Base-by-base conservation (phyloP, 2,329 filamentous ascomycete genomes). In the Arthrobotrys iridis region DNA sequence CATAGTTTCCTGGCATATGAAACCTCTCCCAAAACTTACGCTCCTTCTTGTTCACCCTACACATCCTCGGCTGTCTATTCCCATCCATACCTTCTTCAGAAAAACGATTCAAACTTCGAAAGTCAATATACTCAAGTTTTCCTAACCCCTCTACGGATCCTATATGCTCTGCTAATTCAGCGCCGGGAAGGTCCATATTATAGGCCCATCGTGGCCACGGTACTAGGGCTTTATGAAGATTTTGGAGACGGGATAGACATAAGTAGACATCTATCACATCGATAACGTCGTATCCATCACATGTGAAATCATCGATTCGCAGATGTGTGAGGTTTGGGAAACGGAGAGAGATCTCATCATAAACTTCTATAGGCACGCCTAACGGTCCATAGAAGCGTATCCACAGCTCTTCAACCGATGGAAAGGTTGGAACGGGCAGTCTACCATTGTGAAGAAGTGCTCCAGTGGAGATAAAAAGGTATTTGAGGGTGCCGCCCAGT, bases 51-150 rank as follows among this genome's bases (percentile, higher is more conserved):
- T 11, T 55, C n/a, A 55, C 50, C 28, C 50, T 55, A 24, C 50
- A 55, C 30, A 55, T 24, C 30, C 50, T 55, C 26, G 50, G 50
- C 20, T 22, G 28, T 15, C 50, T 15, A 55, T 22, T 55, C 18
- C 50, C 50, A 37, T 55, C 50, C 18, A 55, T 13, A 2, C 50
- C 50, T 37, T 55, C 50, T n/a, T 55, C 50, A n/a, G 50, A 55
- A 55, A 55, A 55, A 8, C 28, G 37, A 37, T 55, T 55, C 30
- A 55, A 55, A n/a, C 50, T 55, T 4, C 50, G 35, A 8, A 55
- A 55, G 22, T 55, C 50, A 22, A 55, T 37, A 8, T 55, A 55
- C 1, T 55, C 50, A 24, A 55, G 30, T 24, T 55, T 55, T 8
- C 50, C 50, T 22, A 55, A 22, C 28, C 50, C 50, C 4, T 55